Conservation (phyloP, 805 yeast genomes). For the Dipodascus geniculatus region DNA sequence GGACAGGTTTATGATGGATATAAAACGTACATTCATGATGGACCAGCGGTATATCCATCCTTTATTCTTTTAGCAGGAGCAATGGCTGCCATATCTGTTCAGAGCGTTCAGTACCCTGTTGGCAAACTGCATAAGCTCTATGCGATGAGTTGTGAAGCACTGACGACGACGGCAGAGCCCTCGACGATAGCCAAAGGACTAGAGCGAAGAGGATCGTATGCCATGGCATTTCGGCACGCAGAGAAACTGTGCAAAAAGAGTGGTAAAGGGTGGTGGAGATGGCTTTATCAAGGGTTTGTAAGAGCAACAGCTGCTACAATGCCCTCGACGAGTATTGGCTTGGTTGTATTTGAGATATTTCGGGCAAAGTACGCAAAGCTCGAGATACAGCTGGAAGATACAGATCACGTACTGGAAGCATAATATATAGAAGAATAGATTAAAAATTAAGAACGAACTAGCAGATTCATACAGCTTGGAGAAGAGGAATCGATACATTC, state of each 20-base stretch:
- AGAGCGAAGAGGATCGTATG: constrained; percentile 39
- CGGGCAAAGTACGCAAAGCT: constrained; percentile 26
- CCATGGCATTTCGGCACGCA: constrained; percentile 59
- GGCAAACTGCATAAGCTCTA: constrained; percentile 71
- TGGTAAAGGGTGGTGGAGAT: constrained; percentile 45
- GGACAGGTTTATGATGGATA: constrained; percentile 30
- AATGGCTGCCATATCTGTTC: constrained; percentile 65
- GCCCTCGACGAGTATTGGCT: constrained; percentile 83
- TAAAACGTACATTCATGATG: constrained; percentile 8
- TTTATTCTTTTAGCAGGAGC: constrained; percentile 79
- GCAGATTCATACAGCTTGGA: neutral
- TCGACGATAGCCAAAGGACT: constrained; percentile 32
- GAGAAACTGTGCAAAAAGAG: constrained; percentile 37
- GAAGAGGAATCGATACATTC: neutral
- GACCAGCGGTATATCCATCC: constrained; percentile 43
- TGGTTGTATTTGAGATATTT: constrained; percentile 74
- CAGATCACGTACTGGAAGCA: neutral
- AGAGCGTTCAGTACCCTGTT: constrained; percentile 75
- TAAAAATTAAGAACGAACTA: neutral
- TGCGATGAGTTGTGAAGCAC: constrained; percentile 64
- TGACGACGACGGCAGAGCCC: constrained; percentile 16
- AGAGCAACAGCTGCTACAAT: constrained; percentile 61
- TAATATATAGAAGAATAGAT: neutral
- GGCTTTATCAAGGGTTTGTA: constrained; percentile 71
- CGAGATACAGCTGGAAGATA: neutral